Conservation (phyloP, 2,329 filamentous ascomycete genomes). For the Polytolypa hystricis region DNA sequence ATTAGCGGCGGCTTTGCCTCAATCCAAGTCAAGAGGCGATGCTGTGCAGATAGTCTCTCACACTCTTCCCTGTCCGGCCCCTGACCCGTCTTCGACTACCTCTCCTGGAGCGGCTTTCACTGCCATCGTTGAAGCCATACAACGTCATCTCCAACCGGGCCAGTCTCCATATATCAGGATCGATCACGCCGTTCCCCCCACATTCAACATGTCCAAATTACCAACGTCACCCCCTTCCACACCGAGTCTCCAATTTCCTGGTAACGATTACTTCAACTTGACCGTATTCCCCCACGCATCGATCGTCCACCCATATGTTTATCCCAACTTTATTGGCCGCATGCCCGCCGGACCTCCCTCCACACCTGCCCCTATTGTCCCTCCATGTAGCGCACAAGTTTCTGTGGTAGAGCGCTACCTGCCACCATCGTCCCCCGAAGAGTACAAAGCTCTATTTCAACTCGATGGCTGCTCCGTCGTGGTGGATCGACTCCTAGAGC, state of each 20-base stretch:
- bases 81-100: conserved; percentile 20
- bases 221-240: conserved; percentile 53
- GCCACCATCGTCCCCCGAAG: conserved; percentile 48
- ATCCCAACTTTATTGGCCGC: conserved; percentile 39
- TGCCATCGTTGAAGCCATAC: conserved; percentile 44
- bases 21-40: conserved; percentile 27
- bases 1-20: conserved; percentile 27
- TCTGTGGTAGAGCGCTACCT: conserved; percentile 55
- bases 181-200: conserved; percentile 51
- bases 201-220: conserved; percentile 50
- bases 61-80: conserved; percentile 45
- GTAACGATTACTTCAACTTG: conserved; percentile 51
- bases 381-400: conserved; percentile 49
- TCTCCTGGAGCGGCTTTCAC: conserved; percentile 34
- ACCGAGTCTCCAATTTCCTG: conserved; percentile 37
- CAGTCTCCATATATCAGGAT: conserved; percentile 52
- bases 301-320: conserved; percentile 40
- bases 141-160: conserved; percentile 39
- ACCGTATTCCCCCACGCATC: conserved; percentile 54
- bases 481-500: conserved; percentile 49
- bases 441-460: conserved; percentile 49
- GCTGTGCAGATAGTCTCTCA: conserved; percentile 48
- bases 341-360: conserved; percentile 23
- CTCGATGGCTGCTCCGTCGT: conserved; percentile 45
- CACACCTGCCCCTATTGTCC: conserved; percentile 47